Base-by-base conservation (phyloP, 805 yeast species). In the Kuraishia cidri region DNA sequence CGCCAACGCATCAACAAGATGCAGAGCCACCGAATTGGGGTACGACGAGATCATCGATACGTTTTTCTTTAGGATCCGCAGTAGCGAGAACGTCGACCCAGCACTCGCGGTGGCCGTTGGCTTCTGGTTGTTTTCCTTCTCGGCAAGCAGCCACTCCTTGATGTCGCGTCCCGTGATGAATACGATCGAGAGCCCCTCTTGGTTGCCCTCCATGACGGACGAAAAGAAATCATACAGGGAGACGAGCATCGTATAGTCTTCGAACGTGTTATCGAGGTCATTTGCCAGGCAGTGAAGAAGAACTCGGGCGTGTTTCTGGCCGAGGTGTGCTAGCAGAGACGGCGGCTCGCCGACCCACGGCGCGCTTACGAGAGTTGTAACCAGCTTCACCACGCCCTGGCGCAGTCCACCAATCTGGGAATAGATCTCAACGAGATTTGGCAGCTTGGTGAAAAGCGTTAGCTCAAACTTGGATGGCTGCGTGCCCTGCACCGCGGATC, bases 271-370 rank as follows among this genome's bases (percentile, higher is more conserved):
- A 19, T 69, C 66, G 44, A 87, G 59, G 42, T 84, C 87, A 0
- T 64, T 41, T 0, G 75, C 68, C 19, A 90, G 51, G 1, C 79
- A 66, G n/a, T 65, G 61, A 7, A 84, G 58, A 19, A 90, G 62
- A 3, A 72, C 54, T 18, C 66, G 67, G 0, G 95, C 70, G 41
- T 72, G 67, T 13, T 66, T 62, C n/a, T 69, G 62, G 4, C 94
- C 92, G 34, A 90, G 57, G 49, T 85, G 85, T 0, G 97, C 82
- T 25, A 90, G 61, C 30, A 90, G 57, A 1, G 95, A 86, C 3
- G 95, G 94, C 22, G 78, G 71, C 18, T 72, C 75, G 4, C 59
- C 57, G 5, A 62, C 62, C 79, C 83, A 75, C 3, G 48, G 56
- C 0, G 75, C 76, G 27, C 61, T 63, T 2, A 82, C 75, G 26